A percentile compares a stretch with the other conserved stretches of the same genome.
These are phyloP conservation scores for Nemania bipapillata DNA, from an alignment of 2,329 filamentous ascomycete genomes.

Conservation along the genomic window DNA sequence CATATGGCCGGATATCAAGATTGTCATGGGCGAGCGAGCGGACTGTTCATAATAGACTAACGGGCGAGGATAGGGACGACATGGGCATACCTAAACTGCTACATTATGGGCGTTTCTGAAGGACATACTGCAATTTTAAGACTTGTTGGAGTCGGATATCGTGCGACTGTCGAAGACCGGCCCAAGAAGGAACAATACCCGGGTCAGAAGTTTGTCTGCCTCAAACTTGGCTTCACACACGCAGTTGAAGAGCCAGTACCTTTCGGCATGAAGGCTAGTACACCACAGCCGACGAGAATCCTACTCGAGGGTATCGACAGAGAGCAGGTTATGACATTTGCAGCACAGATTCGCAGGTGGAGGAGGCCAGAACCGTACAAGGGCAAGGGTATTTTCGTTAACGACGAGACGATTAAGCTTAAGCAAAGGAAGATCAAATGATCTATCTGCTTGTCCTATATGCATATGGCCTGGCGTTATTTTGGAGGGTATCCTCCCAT, in stretches of 20 bases:
- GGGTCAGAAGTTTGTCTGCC: slow-evolving; percentile 86
- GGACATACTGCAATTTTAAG: slow-evolving; percentile 93
- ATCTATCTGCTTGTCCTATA: slow-evolving; percentile 43
- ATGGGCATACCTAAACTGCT: slow-evolving; percentile 87
- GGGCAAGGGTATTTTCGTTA: slow-evolving; percentile 98
- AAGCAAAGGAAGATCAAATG: slow-evolving; percentile 98
- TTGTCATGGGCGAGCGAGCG: not conserved
- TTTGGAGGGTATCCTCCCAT: slow-evolving; percentile 20
- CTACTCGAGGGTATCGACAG: slow-evolving; percentile 88
- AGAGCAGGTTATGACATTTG: slow-evolving; percentile 88
- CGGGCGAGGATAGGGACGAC: slow-evolving; percentile 73
- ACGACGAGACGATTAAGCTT: slow-evolving; percentile 95
- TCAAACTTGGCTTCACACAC: slow-evolving; percentile 97
- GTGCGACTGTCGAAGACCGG: slow-evolving; percentile 83
- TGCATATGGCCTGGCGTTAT: slow-evolving; percentile 29
- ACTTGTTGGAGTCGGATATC: slow-evolving; percentile 93
- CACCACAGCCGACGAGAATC: slow-evolving; percentile 89
- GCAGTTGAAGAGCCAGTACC: slow-evolving; percentile 91
- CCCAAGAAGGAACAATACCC: slow-evolving; percentile 78
- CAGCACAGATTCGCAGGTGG: slow-evolving; percentile 88
- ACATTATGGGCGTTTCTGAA: slow-evolving; percentile 94
- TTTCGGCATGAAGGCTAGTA: slow-evolving; percentile 82
- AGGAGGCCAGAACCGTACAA: slow-evolving; percentile 96
- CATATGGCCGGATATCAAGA: not conserved
- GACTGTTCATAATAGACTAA: slow-evolving; percentile 14